Evolutionary conservation across 2,329 filamentous ascomycete species (phyloP), one percentile per base, ranked within the genome.

Genomic region (Colletotrichum abscissum): DNA sequence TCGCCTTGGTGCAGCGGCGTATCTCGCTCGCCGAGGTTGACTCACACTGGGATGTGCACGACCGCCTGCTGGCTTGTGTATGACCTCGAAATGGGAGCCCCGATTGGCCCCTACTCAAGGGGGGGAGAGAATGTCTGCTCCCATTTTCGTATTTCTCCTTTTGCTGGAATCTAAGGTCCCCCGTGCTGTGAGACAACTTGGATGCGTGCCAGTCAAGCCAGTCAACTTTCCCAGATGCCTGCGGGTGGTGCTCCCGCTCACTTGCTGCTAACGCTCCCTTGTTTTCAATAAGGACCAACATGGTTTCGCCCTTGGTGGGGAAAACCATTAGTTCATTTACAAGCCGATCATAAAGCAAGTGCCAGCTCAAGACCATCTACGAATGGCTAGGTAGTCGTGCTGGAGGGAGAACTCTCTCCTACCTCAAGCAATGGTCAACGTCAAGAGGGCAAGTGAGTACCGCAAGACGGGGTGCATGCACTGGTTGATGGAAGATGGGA

Each of bases 101-200:
- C 49, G 62, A 67, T 33, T 56, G 33, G 52, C 55, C 19, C 33
- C 63, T 33, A 55, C 24, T 71, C 63, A 71, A 56, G 63, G 68
- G 63, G 63, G 30, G 6, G 30, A 46, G 54, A 58, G 54, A 46
- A 49, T 42, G 59, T 56, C 63, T 67, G 33, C 63, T 59, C 56
- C 38, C 33, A 67, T 58, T 71, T 42, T 67, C 38, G 22, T 46
- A 52, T 52, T 63, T 7, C 42, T 9, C 22, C 28, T 54, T 22
- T 49, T 70, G 54, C 68, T 55, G 22, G 52, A 46, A 64, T 19
- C 19, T 56, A 8, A 42, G 30, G 30, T n/a, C 22, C 16, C n/a
- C 26, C 26, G 54, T 54, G 33, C n/a, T 55, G 22, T 33, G 62
- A 54, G 62, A 64, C 49, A 55, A 12, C 19, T 49, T 19, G 42